A percentile compares a stretch with the other conserved stretches of the same genome.
Evolutionary conservation across 768 basidiomycete genomes (phyloP).

Genomic region (Trametes gibbosa): DNA sequence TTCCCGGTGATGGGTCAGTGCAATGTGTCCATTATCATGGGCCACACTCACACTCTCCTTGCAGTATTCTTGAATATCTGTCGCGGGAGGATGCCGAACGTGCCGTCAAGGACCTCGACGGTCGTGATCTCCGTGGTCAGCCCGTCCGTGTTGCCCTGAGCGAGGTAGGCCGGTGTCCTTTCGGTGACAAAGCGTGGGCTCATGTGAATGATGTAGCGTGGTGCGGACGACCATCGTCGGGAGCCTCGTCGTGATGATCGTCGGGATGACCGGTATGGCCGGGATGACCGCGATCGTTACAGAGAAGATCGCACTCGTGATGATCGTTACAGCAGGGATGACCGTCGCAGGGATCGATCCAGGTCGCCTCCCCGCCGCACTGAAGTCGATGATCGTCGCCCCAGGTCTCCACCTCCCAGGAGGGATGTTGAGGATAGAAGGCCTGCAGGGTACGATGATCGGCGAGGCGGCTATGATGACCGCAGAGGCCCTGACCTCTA

Average conservation of each 20-base stretch:
- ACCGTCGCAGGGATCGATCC: slow-evolving; percentile 77
- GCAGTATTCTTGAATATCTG: slow-evolving; percentile 87
- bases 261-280: slow-evolving; percentile 40
- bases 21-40: not conserved
- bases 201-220: slow-evolving; percentile 42
- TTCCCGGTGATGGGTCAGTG: slow-evolving; percentile 81
- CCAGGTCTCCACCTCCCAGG: slow-evolving; percentile 78
- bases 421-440: slow-evolving; percentile 83
- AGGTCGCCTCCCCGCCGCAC: slow-evolving; percentile 72
- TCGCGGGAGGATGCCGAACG: slow-evolving; percentile 88
- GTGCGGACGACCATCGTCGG: slow-evolving; percentile 62
- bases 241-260: slow-evolving; percentile 57
- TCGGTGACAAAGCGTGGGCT: not conserved
- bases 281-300: slow-evolving; percentile 47
- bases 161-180: slow-evolving; percentile 41
- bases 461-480: slow-evolving; percentile 81
- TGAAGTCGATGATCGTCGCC: slow-evolving; percentile 71
- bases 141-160: slow-evolving; percentile 70
- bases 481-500: slow-evolving; percentile 81
- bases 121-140: slow-evolving; percentile 83
- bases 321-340: slow-evolving; percentile 42
- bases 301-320: slow-evolving; percentile 36
- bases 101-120: slow-evolving; percentile 85
- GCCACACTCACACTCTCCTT: not conserved
- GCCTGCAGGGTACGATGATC: slow-evolving; percentile 91